Base-by-base conservation (phyloP, 108 stramenopile genomes). In the Skeletonema costatum region DNA sequence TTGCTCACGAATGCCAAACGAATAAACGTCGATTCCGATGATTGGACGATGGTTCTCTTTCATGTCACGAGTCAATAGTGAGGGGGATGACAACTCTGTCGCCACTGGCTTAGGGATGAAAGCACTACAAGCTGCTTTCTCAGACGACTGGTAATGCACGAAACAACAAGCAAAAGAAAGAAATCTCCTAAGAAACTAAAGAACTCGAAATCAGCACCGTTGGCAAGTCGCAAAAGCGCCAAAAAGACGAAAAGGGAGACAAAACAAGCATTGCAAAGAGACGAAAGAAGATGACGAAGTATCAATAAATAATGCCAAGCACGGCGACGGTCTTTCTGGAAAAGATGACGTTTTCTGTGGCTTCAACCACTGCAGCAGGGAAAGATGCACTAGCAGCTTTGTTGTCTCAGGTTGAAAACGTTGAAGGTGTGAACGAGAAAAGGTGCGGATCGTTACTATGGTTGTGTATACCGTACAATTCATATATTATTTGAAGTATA, bases 1-100 rank as follows among this genome's bases (percentile, higher is more conserved):
- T n/a, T 78, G 59, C 56, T 78, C 30, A 58, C 66, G 4, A 48
- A 73, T 71, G 70, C 78, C 50, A 60, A 31, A n/a, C n/a, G 48
- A 29, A 56, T 32, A 30, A n/a, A 44, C n/a, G 11, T n/a, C 14
- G 39, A 76, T 17, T 68, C 64, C 1, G 59, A 68, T 60, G 19
- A 16, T 68, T 48, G 5, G 38, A 58, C 19, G 75, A 67, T 56
- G 50, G n/a, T 46, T 76, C 60, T 0, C n/a, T 21, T 0, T 60
- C 70, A 46, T 30, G 39, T 30, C 44, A 68, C 1, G 58, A 68
- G 30, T 25, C 48, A 32, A 51, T 46, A 33, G 35, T 12, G 68
- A 48, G 31, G 25, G n/a, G n/a, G n/a, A n/a, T 32, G 68, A 50
- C 32, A 62, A 64, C 16, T 76, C 76, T 0, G 50, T 76, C 61